Conservation (phyloP, 345 rosid genomes). For the Eucalyptus virginea region DNA sequence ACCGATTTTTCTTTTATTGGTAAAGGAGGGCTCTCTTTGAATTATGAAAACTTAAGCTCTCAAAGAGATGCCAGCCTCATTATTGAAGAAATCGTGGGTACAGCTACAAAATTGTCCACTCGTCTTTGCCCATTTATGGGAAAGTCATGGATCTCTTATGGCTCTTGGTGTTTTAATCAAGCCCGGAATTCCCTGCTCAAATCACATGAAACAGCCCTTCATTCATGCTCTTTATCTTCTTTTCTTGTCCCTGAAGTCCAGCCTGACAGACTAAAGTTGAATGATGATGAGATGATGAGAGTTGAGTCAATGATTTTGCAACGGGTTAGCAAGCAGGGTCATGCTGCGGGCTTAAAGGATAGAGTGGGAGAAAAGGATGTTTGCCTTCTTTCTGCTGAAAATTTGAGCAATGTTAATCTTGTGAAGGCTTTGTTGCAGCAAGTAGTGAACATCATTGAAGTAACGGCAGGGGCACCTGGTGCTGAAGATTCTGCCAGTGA, state of each 20-base stretch:
- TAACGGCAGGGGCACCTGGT: conserved; percentile 57
- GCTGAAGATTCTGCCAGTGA: conserved; percentile 46
- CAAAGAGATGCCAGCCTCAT: conserved; percentile 16
- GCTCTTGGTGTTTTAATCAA: conserved; percentile 82
- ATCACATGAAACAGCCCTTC: conserved; percentile 25
- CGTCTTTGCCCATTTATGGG: conserved; percentile 80
- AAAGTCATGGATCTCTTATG: conserved; percentile 92
- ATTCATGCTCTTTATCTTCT: conserved; percentile 45
- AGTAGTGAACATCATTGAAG: conserved; percentile 50
- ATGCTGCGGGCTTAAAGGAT: conserved; percentile 2
- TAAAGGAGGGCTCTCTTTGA: not conserved
- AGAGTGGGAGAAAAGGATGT: conserved; percentile 11
- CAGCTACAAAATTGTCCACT: conserved; percentile 67
- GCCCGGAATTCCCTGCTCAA: conserved; percentile 37
- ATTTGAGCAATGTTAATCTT: conserved; percentile 9
- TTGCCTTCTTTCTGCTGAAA: conserved; percentile 14
- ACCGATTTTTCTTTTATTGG: conserved; percentile 15
- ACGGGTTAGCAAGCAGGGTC: conserved; percentile 21
- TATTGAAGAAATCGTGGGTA: conserved; percentile 67
- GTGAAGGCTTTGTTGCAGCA: conserved; percentile 36
- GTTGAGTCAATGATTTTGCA: conserved; percentile 31
- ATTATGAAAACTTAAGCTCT: conserved; percentile 14
- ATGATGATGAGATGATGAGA: conserved; percentile 46
- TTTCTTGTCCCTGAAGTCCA: conserved; percentile 43
- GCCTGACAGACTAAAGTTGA: conserved; percentile 59